Evolutionary conservation across 139 green algal species (phyloP).

Genomic region (Chlorella sp.): DNA sequence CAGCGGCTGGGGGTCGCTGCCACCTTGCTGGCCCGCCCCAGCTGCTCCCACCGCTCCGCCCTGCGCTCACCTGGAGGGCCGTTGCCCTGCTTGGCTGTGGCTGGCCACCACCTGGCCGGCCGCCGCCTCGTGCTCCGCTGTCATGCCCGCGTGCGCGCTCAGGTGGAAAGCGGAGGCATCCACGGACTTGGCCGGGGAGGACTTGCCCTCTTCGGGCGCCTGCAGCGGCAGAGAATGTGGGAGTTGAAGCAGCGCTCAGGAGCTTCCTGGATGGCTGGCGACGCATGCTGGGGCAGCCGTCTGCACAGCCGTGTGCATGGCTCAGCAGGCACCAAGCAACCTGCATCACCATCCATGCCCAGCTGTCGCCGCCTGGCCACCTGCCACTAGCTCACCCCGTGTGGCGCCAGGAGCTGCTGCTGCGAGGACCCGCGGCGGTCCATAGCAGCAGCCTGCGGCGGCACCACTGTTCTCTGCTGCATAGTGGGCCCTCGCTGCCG

Average conservation of each 20-base stretch:
- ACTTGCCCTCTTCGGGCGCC: background rate
- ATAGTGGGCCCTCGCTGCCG: too few relatives aligned
- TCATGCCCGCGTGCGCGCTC: background rate
- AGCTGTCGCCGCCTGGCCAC: background rate
- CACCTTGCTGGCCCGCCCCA: background rate
- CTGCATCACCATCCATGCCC: too few relatives aligned
- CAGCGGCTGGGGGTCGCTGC: background rate
- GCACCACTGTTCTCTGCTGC: background rate
- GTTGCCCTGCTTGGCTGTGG: background rate
- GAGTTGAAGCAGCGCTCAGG: too few relatives aligned
- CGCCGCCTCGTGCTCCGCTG: background rate
- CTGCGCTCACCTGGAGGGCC: slow-evolving; percentile 10
- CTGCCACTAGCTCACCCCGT: too few relatives aligned
- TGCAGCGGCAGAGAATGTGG: too few relatives aligned
- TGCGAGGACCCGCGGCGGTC: background rate
- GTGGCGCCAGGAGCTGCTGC: background rate
- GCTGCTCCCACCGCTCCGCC: background rate
- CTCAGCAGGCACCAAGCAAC: too few relatives aligned
- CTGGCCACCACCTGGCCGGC: background rate
- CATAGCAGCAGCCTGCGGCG: background rate
- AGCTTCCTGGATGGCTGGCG: too few relatives aligned
- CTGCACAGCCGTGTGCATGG: too few relatives aligned
- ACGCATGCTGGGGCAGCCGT: too few relatives aligned
- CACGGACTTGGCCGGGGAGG: slow-evolving; percentile 6
- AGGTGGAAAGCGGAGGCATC: slow-evolving; percentile 6